Percentiles rank a stretch among this genome's conserved stretches.
Conservation (phyloP, 2,329 filamentous ascomycete genomes). For the Cucurbitaria berberidis region DNA sequence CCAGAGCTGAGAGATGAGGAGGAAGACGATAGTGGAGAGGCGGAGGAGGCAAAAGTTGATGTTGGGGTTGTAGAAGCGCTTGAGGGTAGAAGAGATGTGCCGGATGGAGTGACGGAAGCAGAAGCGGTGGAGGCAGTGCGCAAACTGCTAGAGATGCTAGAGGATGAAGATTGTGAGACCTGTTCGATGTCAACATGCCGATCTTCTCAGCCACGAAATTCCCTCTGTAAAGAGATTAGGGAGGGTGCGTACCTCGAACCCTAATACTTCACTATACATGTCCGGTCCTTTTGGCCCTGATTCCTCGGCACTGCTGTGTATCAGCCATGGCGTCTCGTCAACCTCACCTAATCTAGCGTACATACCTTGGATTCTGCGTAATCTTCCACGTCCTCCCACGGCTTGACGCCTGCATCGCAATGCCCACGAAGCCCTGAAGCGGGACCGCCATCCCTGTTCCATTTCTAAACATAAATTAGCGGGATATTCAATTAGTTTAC, state of each 20-base stretch:
- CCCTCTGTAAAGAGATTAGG: background rate
- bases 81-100: background rate
- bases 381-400: conserved; percentile 16
- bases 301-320: background rate
- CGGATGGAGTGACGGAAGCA: background rate
- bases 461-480: no score
- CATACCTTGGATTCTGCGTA: conserved; percentile 12
- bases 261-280: background rate
- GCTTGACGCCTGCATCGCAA: conserved; percentile 12
- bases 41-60: background rate
- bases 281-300: conserved; percentile 2
- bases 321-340: background rate
- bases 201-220: background rate
- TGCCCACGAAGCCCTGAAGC: background rate
- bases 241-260: background rate
- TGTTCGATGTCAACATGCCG: background rate
- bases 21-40: background rate
- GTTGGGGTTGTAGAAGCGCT: background rate
- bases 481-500: no score
- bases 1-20: conserved; percentile 9
- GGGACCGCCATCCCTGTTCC: background rate
- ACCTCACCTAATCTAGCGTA: background rate
- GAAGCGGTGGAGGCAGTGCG: background rate
- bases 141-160: background rate
- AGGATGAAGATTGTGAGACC: background rate